Evolutionary conservation across 164 flowering plant species (phyloP), one percentile per base, ranked within the genome.

Genomic region (Aristolochia contorta): DNA sequence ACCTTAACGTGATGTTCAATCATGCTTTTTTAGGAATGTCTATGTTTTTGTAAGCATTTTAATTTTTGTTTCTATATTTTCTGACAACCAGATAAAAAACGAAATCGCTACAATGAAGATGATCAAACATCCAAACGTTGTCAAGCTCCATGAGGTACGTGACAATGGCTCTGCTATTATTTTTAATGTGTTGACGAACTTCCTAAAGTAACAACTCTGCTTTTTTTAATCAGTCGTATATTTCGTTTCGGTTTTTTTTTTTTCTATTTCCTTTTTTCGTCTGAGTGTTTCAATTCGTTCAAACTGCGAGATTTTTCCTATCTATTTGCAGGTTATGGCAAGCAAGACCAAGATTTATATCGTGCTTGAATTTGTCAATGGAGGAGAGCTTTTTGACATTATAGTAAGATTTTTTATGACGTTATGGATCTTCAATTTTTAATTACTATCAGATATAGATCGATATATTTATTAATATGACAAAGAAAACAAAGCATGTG

Each of bases 91-190:
- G 96, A 77, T 88, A 6, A 88, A 87, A 63, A 74, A 83, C 58
- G 96, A 85, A 57, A 88, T 84, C 53, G 72, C 84, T 10, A 81
- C 82, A 10, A 82, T 84, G 87, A 87, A 87, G 79, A 62, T 77
- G 63, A 77, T 84, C 67, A 83, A 78, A 55, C 90, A 87, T 70
- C 94, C 94, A 27, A 84, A 87, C 69, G 94, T 84, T 18, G 60
- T 81, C 21, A 48, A 78, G 59, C 69, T 84, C 21, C 65, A 61
- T 52, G 93, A 84, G 89, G 93, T 86, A 62, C 23, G 20, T 12
- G 25, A 37, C 5, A 32, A 25, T 3, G n/a, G 7, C 9, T 37
- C 10, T 37, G 43, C 10, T 37, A 37, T 37, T 37, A 8, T 37
- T 37, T 37, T 37, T 37, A 49, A 49, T 49, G 25, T 16, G 23